Evolutionary conservation across 768 basidiomycete genomes (phyloP).

Genomic region (Calocybe indica): DNA sequence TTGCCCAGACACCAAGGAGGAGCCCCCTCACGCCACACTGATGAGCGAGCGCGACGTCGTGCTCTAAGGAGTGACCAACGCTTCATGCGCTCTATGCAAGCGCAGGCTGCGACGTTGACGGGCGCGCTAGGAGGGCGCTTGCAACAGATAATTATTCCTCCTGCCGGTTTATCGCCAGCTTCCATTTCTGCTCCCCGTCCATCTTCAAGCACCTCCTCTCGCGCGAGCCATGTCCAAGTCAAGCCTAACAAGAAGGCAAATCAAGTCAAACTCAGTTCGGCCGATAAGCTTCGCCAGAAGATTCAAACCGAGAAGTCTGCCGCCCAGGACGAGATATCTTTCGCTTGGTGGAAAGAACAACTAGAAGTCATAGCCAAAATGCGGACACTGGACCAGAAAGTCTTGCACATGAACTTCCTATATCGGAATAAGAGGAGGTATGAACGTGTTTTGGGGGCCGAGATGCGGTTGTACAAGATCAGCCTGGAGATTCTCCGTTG

Average conservation of each 20-base stretch:
- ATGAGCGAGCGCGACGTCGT: constrained; percentile 29
- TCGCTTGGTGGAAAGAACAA: constrained; percentile 48
- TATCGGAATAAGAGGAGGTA: constrained; percentile 38
- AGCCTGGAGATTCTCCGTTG: constrained; percentile 47
- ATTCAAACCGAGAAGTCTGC: constrained; percentile 40
- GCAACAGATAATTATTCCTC: constrained; percentile 47
- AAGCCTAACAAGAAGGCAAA: constrained; percentile 8
- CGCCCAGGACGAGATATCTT: constrained; percentile 30
- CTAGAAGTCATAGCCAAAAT: constrained; percentile 30
- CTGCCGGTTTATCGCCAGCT: constrained; percentile 20
- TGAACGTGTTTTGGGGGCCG: constrained; percentile 38
- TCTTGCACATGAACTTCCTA: constrained; percentile 28
- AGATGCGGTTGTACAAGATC: constrained; percentile 47
- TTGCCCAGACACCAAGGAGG: constrained; percentile 53
- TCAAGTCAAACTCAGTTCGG: constrained; percentile 15
- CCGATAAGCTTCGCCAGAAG: constrained; percentile 28
- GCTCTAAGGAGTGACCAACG: constrained; percentile 42
- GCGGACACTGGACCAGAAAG: constrained; percentile 24
- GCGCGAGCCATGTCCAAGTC: neutral
- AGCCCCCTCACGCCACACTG: constrained; percentile 21
- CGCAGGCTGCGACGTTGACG: constrained; percentile 56
- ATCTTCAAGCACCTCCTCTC: neutral
- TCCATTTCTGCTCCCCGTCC: neutral
- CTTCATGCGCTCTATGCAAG: constrained; percentile 50
- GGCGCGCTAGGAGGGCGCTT: constrained; percentile 53